Conservation (phyloP, 371 early-diverging fungal genomes). For the Zopfochytrium polystomum region DNA sequence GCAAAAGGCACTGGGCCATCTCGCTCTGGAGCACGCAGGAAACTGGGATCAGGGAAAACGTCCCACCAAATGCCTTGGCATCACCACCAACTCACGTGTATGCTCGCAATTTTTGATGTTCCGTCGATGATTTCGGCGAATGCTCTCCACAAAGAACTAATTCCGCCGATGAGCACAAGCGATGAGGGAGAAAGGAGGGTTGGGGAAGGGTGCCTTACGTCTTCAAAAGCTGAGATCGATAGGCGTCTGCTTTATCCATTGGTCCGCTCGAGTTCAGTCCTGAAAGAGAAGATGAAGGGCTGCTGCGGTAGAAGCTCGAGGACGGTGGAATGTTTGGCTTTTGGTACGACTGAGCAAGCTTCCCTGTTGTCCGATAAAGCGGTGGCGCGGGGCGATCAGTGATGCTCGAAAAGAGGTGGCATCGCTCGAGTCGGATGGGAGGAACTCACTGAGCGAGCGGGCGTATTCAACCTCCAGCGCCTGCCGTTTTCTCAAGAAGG, state of each 20-base stretch:
- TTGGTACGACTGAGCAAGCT: too few species aligned
- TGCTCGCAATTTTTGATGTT: slow-evolving; percentile 26
- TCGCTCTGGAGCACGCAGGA: slow-evolving; percentile 19
- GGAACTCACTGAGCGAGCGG: slow-evolving; percentile 31
- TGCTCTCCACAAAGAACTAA: slow-evolving; percentile 33
- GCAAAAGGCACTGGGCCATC: slow-evolving; percentile 24
- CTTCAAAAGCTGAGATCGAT: too few species aligned
- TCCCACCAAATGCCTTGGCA: neutral
- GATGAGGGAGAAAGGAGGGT: too few species aligned
- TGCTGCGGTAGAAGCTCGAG: too few species aligned
- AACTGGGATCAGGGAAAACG: neutral
- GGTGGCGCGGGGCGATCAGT: too few species aligned
- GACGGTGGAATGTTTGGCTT: too few species aligned
- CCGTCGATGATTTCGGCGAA: slow-evolving; percentile 33
- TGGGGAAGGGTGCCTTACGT: too few species aligned
- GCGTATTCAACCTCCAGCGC: slow-evolving; percentile 40
- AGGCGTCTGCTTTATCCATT: too few species aligned
- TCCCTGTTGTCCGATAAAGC: too few species aligned
- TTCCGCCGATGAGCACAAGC: neutral
- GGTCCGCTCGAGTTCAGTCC: too few species aligned
- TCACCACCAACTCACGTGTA: slow-evolving; percentile 20
- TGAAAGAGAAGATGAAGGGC: too few species aligned
- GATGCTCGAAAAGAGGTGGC: too few species aligned
- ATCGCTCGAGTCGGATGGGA: slow-evolving; percentile 3
- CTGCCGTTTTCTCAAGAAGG: slow-evolving; percentile 38